phyloP scores from a whole-genome alignment of 495 filamentous ascomycete species.

The Daldinia grandis region DNA sequence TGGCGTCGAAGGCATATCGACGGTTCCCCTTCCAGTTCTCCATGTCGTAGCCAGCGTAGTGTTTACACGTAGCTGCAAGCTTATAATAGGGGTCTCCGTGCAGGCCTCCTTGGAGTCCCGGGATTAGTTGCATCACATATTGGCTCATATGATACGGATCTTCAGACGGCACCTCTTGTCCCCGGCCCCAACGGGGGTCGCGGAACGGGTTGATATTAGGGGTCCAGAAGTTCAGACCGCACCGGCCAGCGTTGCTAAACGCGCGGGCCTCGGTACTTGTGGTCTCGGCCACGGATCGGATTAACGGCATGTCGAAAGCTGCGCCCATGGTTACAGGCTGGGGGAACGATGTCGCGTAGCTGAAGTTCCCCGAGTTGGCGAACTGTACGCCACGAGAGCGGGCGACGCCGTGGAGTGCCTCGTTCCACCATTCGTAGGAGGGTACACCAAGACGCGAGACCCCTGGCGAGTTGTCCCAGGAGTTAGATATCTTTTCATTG shows the following conservation, averaged over 20 bases:
- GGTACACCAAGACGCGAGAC: slow-evolving; percentile 67
- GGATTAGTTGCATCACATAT: slow-evolving; percentile 66
- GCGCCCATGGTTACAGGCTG: slow-evolving; percentile 67
- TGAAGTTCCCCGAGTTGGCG: slow-evolving; percentile 58
- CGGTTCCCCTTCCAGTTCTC: slow-evolving; percentile 64
- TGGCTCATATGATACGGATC: slow-evolving; percentile 55
- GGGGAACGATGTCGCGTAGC: slow-evolving; percentile 69
- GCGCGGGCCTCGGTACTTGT: slow-evolving; percentile 69
- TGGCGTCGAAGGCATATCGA: slow-evolving; percentile 64
- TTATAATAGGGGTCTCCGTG: slow-evolving; percentile 50
- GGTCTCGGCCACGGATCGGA: slow-evolving; percentile 63
- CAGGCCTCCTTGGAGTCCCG: slow-evolving; percentile 65
- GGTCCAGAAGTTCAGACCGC: slow-evolving; percentile 67
- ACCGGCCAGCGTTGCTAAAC: slow-evolving; percentile 66
- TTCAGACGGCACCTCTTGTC: slow-evolving; percentile 70
- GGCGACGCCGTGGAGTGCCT: slow-evolving; percentile 68
- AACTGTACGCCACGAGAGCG: slow-evolving; percentile 60
- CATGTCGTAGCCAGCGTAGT: slow-evolving; percentile 70
- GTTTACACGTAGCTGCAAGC: slow-evolving; percentile 68
- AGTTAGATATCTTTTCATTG: slow-evolving; percentile 65
- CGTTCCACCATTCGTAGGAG: slow-evolving; percentile 61
- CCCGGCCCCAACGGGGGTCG: slow-evolving; percentile 69
- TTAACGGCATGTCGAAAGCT: slow-evolving; percentile 67
- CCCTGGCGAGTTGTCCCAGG: slow-evolving; percentile 61
- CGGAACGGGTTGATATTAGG: slow-evolving; percentile 73